These are phyloP conservation scores for Gomphus bonarii DNA, from an alignment of 1,284 basidiomycete species.

Conservation along the genomic window DNA sequence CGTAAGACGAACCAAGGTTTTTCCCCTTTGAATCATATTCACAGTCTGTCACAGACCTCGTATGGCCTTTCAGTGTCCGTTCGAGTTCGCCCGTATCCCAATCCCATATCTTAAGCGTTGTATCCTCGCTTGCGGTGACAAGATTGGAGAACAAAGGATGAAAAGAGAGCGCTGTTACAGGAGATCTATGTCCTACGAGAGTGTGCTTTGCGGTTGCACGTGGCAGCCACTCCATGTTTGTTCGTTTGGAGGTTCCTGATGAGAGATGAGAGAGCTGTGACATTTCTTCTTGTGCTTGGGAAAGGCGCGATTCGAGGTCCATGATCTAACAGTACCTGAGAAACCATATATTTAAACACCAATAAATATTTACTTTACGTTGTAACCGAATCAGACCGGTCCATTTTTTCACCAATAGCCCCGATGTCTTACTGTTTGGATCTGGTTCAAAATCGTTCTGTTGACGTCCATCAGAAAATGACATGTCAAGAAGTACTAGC, in stretches of 20 bases:
- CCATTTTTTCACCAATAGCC: constrained; percentile 91
- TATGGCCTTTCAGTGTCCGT: constrained; percentile 85
- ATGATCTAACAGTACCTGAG: constrained; percentile 48
- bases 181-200: constrained; percentile 72
- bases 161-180: constrained; percentile 73
- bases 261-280: constrained; percentile 49
- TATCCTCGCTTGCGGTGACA: constrained; percentile 80
- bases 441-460: constrained; percentile 61
- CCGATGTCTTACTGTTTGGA: constrained; percentile 74
- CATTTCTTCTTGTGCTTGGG: constrained; percentile 70
- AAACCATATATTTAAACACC: neutral
- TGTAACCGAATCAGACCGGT: constrained; percentile 86
- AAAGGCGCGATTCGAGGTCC: constrained; percentile 76
- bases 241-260: constrained; percentile 45
- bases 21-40: constrained; percentile 83
- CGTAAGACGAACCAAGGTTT: constrained; percentile 52
- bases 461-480: neutral
- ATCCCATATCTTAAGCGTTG: constrained; percentile 89
- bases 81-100: constrained; percentile 94
- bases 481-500: neutral
- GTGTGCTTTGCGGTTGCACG: constrained; percentile 70
- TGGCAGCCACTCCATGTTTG: constrained; percentile 73
- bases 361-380: constrained; percentile 61
- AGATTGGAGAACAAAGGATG: constrained; percentile 80
- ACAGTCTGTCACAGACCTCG: constrained; percentile 78